Evolutionary conservation across 805 yeast genomes (phyloP), one percentile per base, ranked within the genome.

Genomic region (Cyberlindnera galapagoensis): DNA sequence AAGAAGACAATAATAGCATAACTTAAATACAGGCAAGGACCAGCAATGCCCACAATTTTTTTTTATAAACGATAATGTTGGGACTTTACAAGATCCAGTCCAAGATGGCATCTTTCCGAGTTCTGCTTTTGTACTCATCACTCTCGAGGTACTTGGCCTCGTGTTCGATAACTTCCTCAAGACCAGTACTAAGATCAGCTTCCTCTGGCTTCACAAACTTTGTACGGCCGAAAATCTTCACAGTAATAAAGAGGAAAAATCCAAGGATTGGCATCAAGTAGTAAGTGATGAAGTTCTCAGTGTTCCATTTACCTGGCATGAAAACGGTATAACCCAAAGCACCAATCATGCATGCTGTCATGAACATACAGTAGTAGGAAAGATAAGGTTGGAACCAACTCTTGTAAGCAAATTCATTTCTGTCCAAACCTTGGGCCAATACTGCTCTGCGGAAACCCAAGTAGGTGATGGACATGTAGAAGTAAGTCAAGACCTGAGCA

Each of bases 311-410:
- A 12, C 80, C 83, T 9, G 79, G 77, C 39, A 78, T 53, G 57
- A 85, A 82, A 1, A 73, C 78, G 3, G 74, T 62, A 58, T 80
- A 84, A 7, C 94, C 94, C 36, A 73, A 71, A 17, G 74, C 56
- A 46, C 72, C 55, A 39, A 72, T 51, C 82, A 83, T 65, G 42
- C 63, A 54, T 34, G 61, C 32, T 7, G 69, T 61, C 28, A 68
- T 56, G 25, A 57, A 38, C 9, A 69, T 49, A 1, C 74, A 76
- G 34, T 69, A 51, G 30, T 59, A 59, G 1, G 78, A 69, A 15
- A 68, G 54, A 43, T 65, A 75, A 7, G 85, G 85, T 55, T 77
- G 84, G 41, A 60, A 60, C 69, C 71, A 68, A 9, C 75, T 69
- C 30, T 51, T 63, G 58, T 66, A 76, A 9, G 65, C 63, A 33